These are phyloP conservation scores for Kluyveromyces sp. DNA, from an alignment of 1,139 yeast genomes.

Conservation along the genomic window DNA sequence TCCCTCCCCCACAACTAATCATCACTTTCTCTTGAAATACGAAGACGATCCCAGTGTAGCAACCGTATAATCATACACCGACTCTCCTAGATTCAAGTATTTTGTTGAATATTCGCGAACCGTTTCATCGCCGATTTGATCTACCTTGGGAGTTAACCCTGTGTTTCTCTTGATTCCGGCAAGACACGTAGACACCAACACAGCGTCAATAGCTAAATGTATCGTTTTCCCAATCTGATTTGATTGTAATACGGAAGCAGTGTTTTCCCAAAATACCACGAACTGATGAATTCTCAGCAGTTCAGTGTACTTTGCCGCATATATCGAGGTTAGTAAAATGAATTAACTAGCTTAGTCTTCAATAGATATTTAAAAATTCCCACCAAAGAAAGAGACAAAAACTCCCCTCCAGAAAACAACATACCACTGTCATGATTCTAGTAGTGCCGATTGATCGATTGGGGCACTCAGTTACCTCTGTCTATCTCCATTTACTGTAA, in stretches of 20 bases:
- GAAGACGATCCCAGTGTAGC: slow-evolving; percentile 65
- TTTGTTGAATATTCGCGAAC: slow-evolving; percentile 52
- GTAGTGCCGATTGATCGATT: too few species aligned
- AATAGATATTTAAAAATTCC: too few species aligned
- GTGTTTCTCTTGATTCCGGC: slow-evolving; percentile 89
- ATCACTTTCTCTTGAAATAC: slow-evolving; percentile 57
- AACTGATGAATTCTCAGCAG: too few species aligned
- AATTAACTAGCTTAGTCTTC: too few species aligned
- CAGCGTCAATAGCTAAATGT: slow-evolving; percentile 68
- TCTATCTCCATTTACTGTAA: neutral
- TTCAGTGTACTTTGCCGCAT: too few species aligned
- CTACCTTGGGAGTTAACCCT: slow-evolving; percentile 54
- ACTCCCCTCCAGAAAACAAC: neutral
- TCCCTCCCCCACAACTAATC: neutral
- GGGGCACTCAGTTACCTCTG: neutral
- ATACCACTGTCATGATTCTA: neutral
- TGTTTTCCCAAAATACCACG: too few species aligned
- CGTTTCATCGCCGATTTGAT: slow-evolving; percentile 38
- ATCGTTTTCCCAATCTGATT: slow-evolving; percentile 48
- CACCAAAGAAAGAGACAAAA: too few species aligned
- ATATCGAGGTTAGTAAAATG: too few species aligned
- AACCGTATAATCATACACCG: slow-evolving; percentile 64
- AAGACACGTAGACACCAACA: slow-evolving; percentile 69
- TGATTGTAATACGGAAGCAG: too few species aligned
- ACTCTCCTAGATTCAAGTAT: slow-evolving; percentile 82